Percentiles rank a stretch among this genome's conserved stretches.
Evolutionary conservation across 305 asterid genomes (phyloP).

Genomic region (Solanum hybrid): DNA sequence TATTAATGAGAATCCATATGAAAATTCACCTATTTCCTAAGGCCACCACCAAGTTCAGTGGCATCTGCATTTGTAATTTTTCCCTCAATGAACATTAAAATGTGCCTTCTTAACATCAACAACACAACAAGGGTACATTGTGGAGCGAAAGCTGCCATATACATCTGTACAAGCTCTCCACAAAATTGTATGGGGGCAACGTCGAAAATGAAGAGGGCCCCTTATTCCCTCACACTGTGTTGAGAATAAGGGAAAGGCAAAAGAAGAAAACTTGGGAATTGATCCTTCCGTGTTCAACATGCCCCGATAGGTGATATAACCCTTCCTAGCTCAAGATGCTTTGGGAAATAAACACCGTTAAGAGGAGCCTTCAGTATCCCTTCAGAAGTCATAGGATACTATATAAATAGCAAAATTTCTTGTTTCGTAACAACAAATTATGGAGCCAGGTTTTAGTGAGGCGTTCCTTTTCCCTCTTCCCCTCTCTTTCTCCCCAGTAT

Average conservation of each 20-base stretch:
- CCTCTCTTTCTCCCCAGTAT: background rate
- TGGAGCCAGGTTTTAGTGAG: background rate
- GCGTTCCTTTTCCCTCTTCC: background rate
- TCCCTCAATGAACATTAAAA: background rate
- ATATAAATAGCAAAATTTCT: background rate
- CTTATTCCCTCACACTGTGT: background rate
- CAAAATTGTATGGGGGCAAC: background rate
- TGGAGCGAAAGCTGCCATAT: background rate
- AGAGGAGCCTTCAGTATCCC: slow-evolving; percentile 1
- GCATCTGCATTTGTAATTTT: background rate
- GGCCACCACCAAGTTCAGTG: slow-evolving; percentile 1
- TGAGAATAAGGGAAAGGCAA: background rate
- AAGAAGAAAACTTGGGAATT: background rate
- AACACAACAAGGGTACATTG: background rate
- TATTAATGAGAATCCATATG: slow-evolving; percentile 2
- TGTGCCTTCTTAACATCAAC: background rate
- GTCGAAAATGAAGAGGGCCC: background rate
- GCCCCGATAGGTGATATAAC: background rate
- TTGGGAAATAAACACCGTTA: background rate
- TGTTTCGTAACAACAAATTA: background rate
- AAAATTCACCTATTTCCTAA: slow-evolving; percentile 3
- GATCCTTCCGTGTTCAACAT: background rate
- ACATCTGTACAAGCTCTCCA: slow-evolving; percentile 7
- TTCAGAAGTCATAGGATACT: background rate
- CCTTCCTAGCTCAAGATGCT: background rate